Evolutionary conservation across 2,329 filamentous ascomycete species (phyloP), one percentile per base, ranked within the genome.

Genomic region (Fusarium setosum): DNA sequence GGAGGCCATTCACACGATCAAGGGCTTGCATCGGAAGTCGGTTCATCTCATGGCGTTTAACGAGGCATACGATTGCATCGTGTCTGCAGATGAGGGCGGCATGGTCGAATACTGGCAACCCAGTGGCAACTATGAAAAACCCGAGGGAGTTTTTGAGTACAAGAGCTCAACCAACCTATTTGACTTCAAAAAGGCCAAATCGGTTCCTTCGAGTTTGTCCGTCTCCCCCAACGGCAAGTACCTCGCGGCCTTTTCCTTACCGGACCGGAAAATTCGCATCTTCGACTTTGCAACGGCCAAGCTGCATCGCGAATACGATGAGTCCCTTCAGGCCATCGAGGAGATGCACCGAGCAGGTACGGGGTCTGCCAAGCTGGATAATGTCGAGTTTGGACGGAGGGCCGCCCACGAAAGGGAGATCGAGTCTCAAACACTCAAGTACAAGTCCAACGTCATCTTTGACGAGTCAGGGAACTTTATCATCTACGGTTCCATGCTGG

Each of bases 51-150:
- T 99, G 87, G 89, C 90, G 1, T 99, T 94, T 82, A 99, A 98
- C 77, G 89, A 93, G 74, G 81, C 85, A 6, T 97, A 90, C 74
- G 91, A 98, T 77, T 99, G 96, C 73, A 94, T 97, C 2, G 82
- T 98, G 7, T 98, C 96, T 2, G 90, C 90, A 0, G 96, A 99
- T 68, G 90, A 95, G 69, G 88, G 88, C 53, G 95, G 96, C 21
- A 98, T 98, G 95, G 76, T 99, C 10, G 96, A 99, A 77, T 99
- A 99, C 80, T 99, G 96, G 96, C 87, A 88, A 58, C 94, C 96
- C 1, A 87, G 86, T 63, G 89, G 88, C 3, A 89, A 83, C 35
- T 97, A 93, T 76, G 93, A 97, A 73, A 97, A 98, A 77, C 96
- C 96, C 0, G 90, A 94, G 69, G 93, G 88, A 51, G 94, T 99